Evolutionary conservation across 345 rosid genomes (phyloP), one percentile per base, ranked within the genome.

Genomic region (Boechera retrofracta): DNA sequence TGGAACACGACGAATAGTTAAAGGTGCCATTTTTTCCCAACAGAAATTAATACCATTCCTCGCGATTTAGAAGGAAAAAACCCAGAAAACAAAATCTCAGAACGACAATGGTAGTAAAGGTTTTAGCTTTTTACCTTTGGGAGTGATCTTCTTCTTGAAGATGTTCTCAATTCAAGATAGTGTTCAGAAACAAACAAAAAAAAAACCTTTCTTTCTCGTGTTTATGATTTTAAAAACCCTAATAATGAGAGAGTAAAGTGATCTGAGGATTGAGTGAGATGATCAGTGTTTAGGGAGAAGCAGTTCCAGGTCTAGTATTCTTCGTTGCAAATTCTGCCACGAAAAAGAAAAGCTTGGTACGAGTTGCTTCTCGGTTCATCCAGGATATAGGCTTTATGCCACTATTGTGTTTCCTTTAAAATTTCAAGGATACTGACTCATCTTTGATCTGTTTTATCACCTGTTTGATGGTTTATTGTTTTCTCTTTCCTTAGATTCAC

Each of bases 341-440:
- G 36, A 38, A 68, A 10, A 52, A 29, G 36, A 38, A 68, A 10
- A 52, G 41, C 36, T 26, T 38, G 26, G 13, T 26, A 5, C n/a
- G 51, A 56, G 31, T 29, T 69, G 64, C 53, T 44, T 44, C 75
- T 58, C 7, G 24, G n/a, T 24, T 58, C 15, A 10, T 4, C 45
- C 45, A 59, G 8, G 58, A 47, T 49, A 45, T 53, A 57, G 10
- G 4, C 68, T 72, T 71, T 10, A 58, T 44, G 55, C 12, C 35
- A 57, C 7, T 15, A 36, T 13, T 24, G 58, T 35, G 67, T 47
- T 32, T 58, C 57, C 21, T 72, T 61, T 9, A 38, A 33, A 8
- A 24, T 35, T 49, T 15, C 61, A 51, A 49, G 31, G 62, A 62
- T 10, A 5, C 41, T 28, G 24, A 63, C 53, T 73, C 15, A 16